phyloP scores from a whole-genome alignment of 306 rosid species.

The Echinosophora koreensis region DNA sequence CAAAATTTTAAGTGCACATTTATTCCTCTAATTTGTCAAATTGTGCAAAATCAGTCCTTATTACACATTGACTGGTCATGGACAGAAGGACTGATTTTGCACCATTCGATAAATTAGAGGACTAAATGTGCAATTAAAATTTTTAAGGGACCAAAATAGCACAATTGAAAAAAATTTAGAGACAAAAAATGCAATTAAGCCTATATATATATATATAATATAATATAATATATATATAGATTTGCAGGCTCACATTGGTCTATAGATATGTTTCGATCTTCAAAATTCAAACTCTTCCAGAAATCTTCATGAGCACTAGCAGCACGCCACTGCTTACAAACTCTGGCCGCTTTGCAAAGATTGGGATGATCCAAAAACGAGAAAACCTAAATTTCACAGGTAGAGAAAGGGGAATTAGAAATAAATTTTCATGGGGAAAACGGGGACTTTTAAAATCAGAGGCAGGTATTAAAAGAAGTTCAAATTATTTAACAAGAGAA shows the following conservation, averaged over 20 bases:
- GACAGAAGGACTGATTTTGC: too few species aligned
- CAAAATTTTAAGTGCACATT: too few species aligned
- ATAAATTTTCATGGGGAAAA: background rate
- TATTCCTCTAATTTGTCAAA: too few species aligned
- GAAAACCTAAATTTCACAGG: constrained; percentile 69
- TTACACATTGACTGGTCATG: too few species aligned
- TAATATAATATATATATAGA: too few species aligned
- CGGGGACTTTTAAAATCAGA: background rate
- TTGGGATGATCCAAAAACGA: constrained; percentile 90
- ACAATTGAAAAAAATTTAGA: too few species aligned
- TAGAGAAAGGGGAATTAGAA: constrained; percentile 4
- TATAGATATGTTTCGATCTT: constrained; percentile 81
- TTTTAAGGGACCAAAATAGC: too few species aligned
- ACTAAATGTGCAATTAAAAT: too few species aligned
- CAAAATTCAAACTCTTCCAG: constrained; percentile 92
- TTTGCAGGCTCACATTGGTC: constrained; percentile 90
- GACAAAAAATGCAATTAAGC: too few species aligned
- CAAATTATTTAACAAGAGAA: constrained; percentile 28
- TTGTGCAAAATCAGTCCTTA: too few species aligned
- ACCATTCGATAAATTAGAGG: too few species aligned
- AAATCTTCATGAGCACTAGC: constrained; percentile 99
- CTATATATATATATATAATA: too few species aligned
- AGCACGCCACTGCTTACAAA: constrained; percentile 92
- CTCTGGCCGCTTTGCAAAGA: constrained; percentile 95
- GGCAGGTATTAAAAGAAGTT: constrained; percentile 9